Base-by-base conservation (phyloP, 768 basidiomycete species). In the Panaeolus papilionaceus region DNA sequence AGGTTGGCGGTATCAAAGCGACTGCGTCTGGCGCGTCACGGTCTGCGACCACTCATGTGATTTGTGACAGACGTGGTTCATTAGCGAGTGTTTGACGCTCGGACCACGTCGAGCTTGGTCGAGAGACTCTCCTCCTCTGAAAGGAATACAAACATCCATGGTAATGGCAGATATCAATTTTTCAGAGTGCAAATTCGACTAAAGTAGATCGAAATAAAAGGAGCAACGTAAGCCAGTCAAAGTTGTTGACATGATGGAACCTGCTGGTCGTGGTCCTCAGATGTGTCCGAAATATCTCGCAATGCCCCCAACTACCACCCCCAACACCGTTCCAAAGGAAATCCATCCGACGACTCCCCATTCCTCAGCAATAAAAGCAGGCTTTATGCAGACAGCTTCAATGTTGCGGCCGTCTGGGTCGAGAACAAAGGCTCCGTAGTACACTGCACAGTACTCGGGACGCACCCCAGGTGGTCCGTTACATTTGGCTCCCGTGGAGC, bases 401-500 rank as follows among this genome's bases (percentile, higher is more conserved):
- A 70, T 70, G 61, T 70, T 70, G 18, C 61, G 66, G 1, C 69
- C 69, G 3, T 70, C 69, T 47, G 64, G 69, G 51, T 70, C 69
- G 23, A 67, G 63, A 23, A 70, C 63, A 28, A 62, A 70, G 0
- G 66, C 69, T 8, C 26, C 39, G 39, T 70, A 70, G 44, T 70
- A 67, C 16, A 63, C n/a, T 16, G 33, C 11, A 16, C 67, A 70
- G 20, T 70, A 70, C 39, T 70, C 66, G 9, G 69, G 69, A 58
- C 69, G 69, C n/a, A 67, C 40, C 3, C 69, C 73, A 38, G 73
- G 73, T 40, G 71, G 66, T n/a, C 73, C 73, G 64, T 74, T 74
- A 45, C 69, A 70, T 39, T 54, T 70, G 20, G 37, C 71, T 54
- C 73, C 73, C 51, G 67, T 67, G 14, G 69, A 66, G 40, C 72